Percentiles rank a stretch among this genome's conserved stretches.
Evolutionary conservation across 164 flowering plant species (phyloP).

Genomic region (Liriodendron chinense): DNA sequence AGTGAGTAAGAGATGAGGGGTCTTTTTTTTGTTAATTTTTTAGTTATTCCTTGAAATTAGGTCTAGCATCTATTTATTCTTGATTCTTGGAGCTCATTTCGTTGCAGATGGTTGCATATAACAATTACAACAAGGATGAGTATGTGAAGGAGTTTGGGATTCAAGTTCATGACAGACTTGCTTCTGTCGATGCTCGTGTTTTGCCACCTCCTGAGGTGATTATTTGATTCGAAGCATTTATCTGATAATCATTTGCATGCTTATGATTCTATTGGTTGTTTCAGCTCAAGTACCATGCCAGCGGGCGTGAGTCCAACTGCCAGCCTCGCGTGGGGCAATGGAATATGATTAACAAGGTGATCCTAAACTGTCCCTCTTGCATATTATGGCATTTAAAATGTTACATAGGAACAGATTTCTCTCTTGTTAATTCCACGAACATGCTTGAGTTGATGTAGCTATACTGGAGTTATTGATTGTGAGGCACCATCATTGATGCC

Average conservation of each 20-base stretch:
- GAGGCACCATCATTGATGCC: too few relatives aligned
- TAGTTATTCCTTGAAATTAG: not conserved
- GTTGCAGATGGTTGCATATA: conserved; percentile 40
- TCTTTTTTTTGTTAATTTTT: too few relatives aligned
- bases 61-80: not conserved
- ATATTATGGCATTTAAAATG: not conserved
- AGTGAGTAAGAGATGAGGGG: not conserved
- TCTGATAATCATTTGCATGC: too few relatives aligned
- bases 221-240: not conserved
- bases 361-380: not conserved
- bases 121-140: conserved; percentile 23
- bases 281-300: conserved; percentile 71
- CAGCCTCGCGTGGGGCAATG: conserved; percentile 77
- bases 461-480: too few relatives aligned
- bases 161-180: conserved; percentile 24
- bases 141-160: conserved; percentile 70
- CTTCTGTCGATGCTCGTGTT: conserved; percentile 66
- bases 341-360: conserved; percentile 89
- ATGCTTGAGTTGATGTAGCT: too few relatives aligned
- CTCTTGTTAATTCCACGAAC: not conserved
- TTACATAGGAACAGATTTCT: not conserved
- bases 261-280: not conserved
- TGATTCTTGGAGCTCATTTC: not conserved
- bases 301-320: conserved; percentile 42
- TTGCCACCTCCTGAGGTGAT: conserved; percentile 70